Evolutionary conservation across 768 basidiomycete species (phyloP).

Genomic region (Suillus tomentosus): DNA sequence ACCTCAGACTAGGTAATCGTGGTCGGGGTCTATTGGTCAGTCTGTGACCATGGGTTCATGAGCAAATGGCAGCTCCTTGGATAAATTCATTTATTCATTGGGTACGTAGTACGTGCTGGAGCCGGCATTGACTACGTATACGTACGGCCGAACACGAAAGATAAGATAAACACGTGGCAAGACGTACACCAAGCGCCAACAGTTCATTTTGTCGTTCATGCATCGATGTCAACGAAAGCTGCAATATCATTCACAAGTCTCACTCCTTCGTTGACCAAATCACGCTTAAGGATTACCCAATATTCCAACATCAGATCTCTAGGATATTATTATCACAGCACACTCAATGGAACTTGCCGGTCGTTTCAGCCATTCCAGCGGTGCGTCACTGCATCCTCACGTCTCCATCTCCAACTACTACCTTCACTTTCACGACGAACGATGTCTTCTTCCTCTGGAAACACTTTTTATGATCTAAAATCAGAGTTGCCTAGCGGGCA

Average conservation of each 20-base stretch:
- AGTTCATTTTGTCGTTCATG: background rate
- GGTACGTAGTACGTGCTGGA: background rate
- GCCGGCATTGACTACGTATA: background rate
- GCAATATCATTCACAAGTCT: background rate
- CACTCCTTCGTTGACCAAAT: background rate
- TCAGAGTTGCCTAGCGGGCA: constrained; percentile 60
- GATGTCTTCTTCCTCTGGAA: constrained; percentile 24
- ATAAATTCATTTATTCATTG: too few relatives aligned
- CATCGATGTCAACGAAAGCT: background rate
- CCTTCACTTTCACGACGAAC: constrained; percentile 15
- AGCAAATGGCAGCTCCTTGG: background rate
- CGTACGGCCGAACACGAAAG: background rate
- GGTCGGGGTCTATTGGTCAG: background rate
- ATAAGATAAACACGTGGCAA: constrained; percentile 1
- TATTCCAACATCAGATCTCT: background rate
- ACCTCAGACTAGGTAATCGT: background rate
- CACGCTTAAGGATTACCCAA: background rate
- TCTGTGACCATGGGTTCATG: background rate
- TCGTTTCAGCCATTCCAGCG: background rate
- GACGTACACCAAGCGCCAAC: background rate
- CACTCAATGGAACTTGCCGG: constrained; percentile 2
- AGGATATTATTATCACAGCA: too few relatives aligned
- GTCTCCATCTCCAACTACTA: background rate
- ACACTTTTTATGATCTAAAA: constrained; percentile 68
- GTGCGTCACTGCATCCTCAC: background rate